Percentiles rank a stretch among this genome's conserved stretches.
Evolutionary conservation across 2,329 filamentous ascomycete genomes (phyloP).

Genomic region (Fusarium sambucinum): DNA sequence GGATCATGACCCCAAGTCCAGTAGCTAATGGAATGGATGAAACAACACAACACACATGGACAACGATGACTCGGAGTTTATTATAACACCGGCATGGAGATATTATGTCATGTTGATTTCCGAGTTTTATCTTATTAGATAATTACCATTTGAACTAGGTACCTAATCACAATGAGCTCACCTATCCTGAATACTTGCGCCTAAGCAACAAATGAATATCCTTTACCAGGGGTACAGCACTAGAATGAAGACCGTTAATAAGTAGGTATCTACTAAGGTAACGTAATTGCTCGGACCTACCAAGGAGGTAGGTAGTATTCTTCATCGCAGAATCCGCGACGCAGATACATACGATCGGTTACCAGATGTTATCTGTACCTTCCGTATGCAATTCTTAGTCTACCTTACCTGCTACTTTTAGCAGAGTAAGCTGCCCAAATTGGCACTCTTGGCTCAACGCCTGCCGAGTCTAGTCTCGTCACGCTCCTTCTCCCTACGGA

Average conservation of each 20-base stretch:
- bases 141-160: not conserved
- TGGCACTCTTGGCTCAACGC: slow-evolving; percentile 2
- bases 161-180: not conserved
- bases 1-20: not conserved
- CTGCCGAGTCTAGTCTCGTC: not conserved
- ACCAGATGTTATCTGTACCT: not conserved
- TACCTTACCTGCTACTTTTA: not conserved
- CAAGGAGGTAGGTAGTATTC: not conserved
- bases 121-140: not conserved
- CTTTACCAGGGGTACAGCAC: not conserved
- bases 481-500: not conserved
- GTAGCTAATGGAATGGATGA: not conserved
- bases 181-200: not conserved
- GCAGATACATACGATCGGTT: not conserved
- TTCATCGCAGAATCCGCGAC: not conserved
- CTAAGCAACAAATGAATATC: not conserved
- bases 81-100: not conserved
- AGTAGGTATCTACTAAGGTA: too few relatives aligned
- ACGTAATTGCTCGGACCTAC: not conserved
- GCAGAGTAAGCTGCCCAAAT: not conserved
- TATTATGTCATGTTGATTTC: slow-evolving; percentile 4
- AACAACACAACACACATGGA: not conserved
- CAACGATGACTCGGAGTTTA: slow-evolving; percentile 1
- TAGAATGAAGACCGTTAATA: not conserved
- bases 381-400: not conserved